Conservation (phyloP, 2,329 filamentous ascomycete species). For the Hymenoscyphus repandus region DNA sequence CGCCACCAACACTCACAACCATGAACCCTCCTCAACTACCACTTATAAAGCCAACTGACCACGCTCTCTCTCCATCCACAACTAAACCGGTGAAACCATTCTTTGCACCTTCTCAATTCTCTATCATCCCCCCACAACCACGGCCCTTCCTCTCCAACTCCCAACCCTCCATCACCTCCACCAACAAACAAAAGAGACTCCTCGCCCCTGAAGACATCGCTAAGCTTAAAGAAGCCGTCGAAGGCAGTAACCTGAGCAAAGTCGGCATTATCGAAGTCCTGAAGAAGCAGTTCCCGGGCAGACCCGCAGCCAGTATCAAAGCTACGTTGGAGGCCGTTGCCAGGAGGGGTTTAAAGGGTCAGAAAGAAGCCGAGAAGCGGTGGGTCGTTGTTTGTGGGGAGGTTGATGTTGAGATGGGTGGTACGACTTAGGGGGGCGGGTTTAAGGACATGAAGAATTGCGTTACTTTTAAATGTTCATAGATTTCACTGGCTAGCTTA, state of each 20-base stretch:
- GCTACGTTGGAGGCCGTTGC: constrained; percentile 64
- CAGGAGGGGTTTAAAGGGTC: constrained; percentile 46
- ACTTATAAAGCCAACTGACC: constrained; percentile 11
- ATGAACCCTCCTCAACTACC: constrained; percentile 22
- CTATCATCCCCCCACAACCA: not conserved
- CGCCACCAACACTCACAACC: constrained; percentile 18
- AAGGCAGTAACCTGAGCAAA: constrained; percentile 68
- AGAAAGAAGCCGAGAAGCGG: constrained; percentile 36
- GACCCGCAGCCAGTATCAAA: constrained; percentile 65
- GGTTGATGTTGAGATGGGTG: not conserved
- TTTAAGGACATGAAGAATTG: not conserved
- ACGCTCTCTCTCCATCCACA: not conserved
- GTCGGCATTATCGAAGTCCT: constrained; percentile 68
- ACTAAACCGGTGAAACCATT: constrained; percentile 16
- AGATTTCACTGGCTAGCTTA: too few species aligned
- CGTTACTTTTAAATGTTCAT: too few species aligned
- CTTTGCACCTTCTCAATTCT: constrained; percentile 8
- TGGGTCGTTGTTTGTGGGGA: constrained; percentile 22
- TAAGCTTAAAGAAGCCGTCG: constrained; percentile 62
- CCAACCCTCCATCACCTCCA: constrained; percentile 3
- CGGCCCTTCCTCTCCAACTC: not conserved
- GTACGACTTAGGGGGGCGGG: not conserved
- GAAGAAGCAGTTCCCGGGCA: constrained; percentile 67
- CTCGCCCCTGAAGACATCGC: constrained; percentile 24
- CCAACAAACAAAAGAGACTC: constrained; percentile 23